Percentiles rank a stretch among this genome's conserved stretches.
Conservation (phyloP, 106 monocot genomes). For the Chionographis japonica region DNA sequence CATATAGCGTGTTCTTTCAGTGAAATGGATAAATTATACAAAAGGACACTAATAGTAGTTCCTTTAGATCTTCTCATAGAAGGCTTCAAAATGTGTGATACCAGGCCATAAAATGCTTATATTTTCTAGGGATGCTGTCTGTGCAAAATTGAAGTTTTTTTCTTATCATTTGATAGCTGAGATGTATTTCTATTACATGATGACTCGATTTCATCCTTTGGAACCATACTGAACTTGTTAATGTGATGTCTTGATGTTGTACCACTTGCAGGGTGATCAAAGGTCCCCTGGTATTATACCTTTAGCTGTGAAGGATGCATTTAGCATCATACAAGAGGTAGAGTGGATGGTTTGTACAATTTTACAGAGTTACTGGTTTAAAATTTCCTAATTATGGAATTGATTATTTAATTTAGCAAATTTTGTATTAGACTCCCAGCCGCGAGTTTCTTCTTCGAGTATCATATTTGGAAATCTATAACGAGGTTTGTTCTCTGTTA, state of each 20-base stretch:
- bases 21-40: background rate
- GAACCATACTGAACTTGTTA: background rate
- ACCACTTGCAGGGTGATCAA: slow-evolving; percentile 83
- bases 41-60: background rate
- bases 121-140: background rate
- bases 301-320: slow-evolving; percentile 95
- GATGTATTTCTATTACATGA: no score
- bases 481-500: slow-evolving; percentile 57
- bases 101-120: no score
- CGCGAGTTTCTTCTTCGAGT: slow-evolving; percentile 95
- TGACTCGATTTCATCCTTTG: background rate
- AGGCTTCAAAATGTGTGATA: no score
- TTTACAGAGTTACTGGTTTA: background rate
- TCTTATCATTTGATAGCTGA: background rate
- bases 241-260: slow-evolving; percentile 6
- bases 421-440: slow-evolving; percentile 66
- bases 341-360: background rate
- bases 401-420: background rate
- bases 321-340: slow-evolving; percentile 97
- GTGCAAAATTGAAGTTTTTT: background rate
- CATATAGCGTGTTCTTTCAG: background rate
- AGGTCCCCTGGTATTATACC: slow-evolving; percentile 96
- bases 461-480: slow-evolving; percentile 97
- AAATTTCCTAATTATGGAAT: background rate
- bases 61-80: no score